Evolutionary conservation across 192 early-diverging fungal species (phyloP), one percentile per base, ranked within the genome.

Genomic region (Coemansia sp.): DNA sequence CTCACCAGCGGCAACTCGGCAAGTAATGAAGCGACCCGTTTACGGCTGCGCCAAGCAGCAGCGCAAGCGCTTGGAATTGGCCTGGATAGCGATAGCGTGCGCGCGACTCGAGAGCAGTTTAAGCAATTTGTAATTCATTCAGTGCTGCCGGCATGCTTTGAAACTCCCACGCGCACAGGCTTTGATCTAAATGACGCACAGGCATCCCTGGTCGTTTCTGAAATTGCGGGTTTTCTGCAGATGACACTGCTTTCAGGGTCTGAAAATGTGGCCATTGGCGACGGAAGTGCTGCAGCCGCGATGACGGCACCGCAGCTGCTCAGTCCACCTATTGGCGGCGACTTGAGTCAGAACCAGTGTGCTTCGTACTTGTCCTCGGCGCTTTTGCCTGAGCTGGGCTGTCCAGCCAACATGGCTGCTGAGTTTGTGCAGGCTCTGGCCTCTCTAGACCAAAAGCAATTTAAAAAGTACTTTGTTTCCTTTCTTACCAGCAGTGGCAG

Each of bases 101-200:
- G 62, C 33, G 61, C 62, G 43, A 36, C 63, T 26, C 75, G 77
- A 28, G 56, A 38, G 18, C 63, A 68, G 68, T 91, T 89, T 63
- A 80, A 81, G 47, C 82, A 83, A 41, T 92, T 94, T 68, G 82
- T 91, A 39, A 89, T 86, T 55, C 83, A 86, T 44, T 80, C 84
- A 12, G 84, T 92, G 13, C 54, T 91, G 1, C 84, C 87, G 6
- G 70, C 83, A 42, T 83, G 86, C 41, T 97, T 97, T 62, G 86
- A 88, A 67, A 80, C 93, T 20, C 90, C 92, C 0, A 82, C 91
- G 76, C 84, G 83, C 23, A 21, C 79, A 10, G 73, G 64, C 18
- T 95, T 94, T 76, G 79, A 87, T 59, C 57, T 86, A 31, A 54
- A 75, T 23, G 92, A 95, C 61, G 93, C 88, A 2, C 86, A 91